phyloP scores from a whole-genome alignment of 306 rosid genomes.

The Gleditsia sinensis region DNA sequence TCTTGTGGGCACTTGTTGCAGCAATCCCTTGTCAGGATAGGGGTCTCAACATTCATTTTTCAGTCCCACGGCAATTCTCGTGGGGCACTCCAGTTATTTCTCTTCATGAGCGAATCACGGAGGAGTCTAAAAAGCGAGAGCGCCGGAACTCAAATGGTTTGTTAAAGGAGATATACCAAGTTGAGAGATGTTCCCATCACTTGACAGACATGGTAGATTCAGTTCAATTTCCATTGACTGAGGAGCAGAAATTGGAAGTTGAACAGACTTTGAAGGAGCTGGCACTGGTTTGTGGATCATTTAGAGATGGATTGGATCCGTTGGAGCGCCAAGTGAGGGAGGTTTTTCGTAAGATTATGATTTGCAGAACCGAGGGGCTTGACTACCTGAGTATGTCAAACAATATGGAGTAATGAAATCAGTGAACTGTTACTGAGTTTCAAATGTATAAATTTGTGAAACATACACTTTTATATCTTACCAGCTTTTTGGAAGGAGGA shows the following conservation, averaged over 20 bases:
- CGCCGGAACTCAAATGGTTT: constrained; percentile 69
- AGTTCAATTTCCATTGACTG: constrained; percentile 74
- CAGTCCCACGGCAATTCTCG: constrained; percentile 63
- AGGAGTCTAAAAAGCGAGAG: constrained; percentile 84
- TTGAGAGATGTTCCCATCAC: constrained; percentile 63
- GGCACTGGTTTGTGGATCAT: constrained; percentile 50
- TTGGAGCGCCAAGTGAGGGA: constrained; percentile 86
- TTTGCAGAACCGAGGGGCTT: constrained; percentile 80
- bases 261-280: constrained; percentile 62
- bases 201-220: constrained; percentile 76
- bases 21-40: constrained; percentile 95
- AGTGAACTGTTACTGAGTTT: constrained; percentile 35
- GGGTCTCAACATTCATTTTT: constrained; percentile 68
- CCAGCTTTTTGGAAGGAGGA: constrained; percentile 43
- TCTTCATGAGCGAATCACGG: constrained; percentile 72
- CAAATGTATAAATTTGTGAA: constrained; percentile 55
- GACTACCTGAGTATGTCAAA: constrained; percentile 61
- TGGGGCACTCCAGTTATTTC: constrained; percentile 64
- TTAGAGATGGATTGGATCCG: constrained; percentile 66
- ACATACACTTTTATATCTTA: constrained; percentile 39
- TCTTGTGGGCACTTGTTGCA: constrained; percentile 80
- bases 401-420: constrained; percentile 41
- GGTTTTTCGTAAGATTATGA: constrained; percentile 67
- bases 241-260: constrained; percentile 66
- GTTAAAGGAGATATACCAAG: constrained; percentile 84